phyloP scores from a whole-genome alignment of 2,329 filamentous ascomycete genomes.

The Chalaropsis thielavioides region DNA sequence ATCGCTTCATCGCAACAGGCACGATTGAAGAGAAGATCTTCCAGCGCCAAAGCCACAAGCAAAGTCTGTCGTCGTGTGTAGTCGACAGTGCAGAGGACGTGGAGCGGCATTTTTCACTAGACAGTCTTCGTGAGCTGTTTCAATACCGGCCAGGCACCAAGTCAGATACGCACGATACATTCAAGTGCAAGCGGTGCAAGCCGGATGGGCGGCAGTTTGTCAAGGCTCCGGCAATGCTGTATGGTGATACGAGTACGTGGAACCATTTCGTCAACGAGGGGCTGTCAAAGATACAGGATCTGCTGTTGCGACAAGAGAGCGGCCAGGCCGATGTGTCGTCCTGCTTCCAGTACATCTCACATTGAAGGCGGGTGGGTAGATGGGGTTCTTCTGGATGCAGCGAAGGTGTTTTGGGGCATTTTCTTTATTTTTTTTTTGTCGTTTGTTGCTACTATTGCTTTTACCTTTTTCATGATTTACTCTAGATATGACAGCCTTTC shows the following conservation, averaged over 20 bases:
- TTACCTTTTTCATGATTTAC: background rate
- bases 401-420: conserved; percentile 1
- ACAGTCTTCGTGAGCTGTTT: conserved; percentile 83
- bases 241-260: conserved; percentile 98
- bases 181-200: conserved; percentile 93
- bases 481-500: background rate
- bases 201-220: conserved; percentile 74
- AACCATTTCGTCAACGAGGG: conserved; percentile 79
- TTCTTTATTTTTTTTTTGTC: background rate
- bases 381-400: background rate
- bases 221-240: conserved; percentile 88
- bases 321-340: conserved; percentile 70
- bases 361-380: conserved; percentile 29
- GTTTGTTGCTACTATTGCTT: background rate
- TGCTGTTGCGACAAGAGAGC: conserved; percentile 75
- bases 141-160: conserved; percentile 74
- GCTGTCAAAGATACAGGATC: conserved; percentile 74
- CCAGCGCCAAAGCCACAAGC: conserved; percentile 95
- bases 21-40: conserved; percentile 99
- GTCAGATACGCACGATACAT: conserved; percentile 94
- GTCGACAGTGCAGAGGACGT: conserved; percentile 95
- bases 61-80: conserved; percentile 87
- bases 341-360: conserved; percentile 97
- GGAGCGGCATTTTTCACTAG: conserved; percentile 86
- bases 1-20: conserved; percentile 96